Conservation (phyloP, 768 basidiomycete genomes). For the Rhodotorula kratochvilovae region DNA sequence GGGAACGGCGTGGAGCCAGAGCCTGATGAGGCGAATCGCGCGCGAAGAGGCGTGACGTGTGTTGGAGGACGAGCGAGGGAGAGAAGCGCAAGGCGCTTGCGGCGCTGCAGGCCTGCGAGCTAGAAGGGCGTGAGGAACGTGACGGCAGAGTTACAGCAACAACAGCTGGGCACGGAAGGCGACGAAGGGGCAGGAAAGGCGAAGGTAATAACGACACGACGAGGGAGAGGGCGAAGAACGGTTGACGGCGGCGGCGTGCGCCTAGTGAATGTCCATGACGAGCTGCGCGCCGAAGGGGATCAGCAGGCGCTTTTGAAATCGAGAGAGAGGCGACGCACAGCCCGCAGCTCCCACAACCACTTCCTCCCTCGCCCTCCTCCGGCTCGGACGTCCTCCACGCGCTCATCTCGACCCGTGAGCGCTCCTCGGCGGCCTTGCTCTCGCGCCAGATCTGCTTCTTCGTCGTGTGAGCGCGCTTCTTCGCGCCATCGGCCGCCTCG, state of each 20-base stretch:
- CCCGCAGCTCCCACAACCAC: constrained; percentile 31
- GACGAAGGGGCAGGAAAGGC: too few relatives aligned
- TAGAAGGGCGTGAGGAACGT: neutral
- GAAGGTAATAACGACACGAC: too few relatives aligned
- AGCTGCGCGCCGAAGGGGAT: constrained; percentile 2
- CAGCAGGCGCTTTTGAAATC: neutral
- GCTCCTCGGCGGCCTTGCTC: constrained; percentile 14
- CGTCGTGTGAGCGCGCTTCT: constrained; percentile 10
- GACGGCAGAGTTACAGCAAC: neutral
- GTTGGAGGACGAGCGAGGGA: too few relatives aligned
- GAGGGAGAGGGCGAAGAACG: too few relatives aligned
- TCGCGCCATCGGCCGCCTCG: neutral
- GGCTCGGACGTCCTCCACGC: constrained; percentile 6
- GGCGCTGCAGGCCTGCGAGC: too few relatives aligned
- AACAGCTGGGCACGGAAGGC: neutral
- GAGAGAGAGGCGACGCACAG: constrained; percentile 4
- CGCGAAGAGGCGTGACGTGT: too few relatives aligned
- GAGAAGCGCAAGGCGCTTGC: too few relatives aligned
- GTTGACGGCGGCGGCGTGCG: too few relatives aligned
- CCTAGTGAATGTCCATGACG: constrained; percentile 7
- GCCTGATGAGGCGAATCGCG: too few relatives aligned
- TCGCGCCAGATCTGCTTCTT: constrained; percentile 26
- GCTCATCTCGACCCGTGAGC: constrained; percentile 8
- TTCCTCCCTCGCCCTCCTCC: constrained; percentile 1
- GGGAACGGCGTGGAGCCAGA: too few relatives aligned